These are phyloP conservation scores for Tolypocladium guangdongense DNA, from an alignment of 2,329 filamentous ascomycete species.

Conservation along the genomic window DNA sequence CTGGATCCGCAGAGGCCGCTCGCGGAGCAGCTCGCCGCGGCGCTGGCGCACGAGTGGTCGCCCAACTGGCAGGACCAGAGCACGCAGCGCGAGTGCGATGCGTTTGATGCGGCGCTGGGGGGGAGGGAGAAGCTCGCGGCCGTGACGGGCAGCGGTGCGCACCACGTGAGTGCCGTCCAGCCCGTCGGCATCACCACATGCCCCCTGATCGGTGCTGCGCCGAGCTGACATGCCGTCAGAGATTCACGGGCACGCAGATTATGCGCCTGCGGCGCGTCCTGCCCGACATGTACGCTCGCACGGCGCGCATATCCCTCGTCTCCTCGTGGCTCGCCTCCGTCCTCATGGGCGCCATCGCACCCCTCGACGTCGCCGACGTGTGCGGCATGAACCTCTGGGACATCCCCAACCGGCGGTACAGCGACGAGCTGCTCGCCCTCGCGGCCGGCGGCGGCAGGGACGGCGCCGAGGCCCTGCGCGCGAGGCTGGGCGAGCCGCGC, in stretches of 20 bases:
- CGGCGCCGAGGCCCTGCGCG: slow-evolving; percentile 50
- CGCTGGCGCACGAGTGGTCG: slow-evolving; percentile 75
- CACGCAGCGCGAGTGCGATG: slow-evolving; percentile 83
- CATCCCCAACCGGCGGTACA: slow-evolving; percentile 63
- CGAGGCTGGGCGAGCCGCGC: slow-evolving; percentile 71
- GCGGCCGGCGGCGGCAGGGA: slow-evolving; percentile 51
- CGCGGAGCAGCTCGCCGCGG: slow-evolving; percentile 59
- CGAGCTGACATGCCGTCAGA: slow-evolving; percentile 31
- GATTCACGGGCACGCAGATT: slow-evolving; percentile 97
- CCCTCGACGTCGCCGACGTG: slow-evolving; percentile 87
- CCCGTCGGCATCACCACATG: too few relatives aligned
- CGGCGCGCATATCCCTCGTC: slow-evolving; percentile 79
- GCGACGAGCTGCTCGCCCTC: slow-evolving; percentile 62
- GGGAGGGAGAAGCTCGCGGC: slow-evolving; percentile 58
- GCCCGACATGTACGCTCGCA: slow-evolving; percentile 70
- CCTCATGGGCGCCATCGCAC: slow-evolving; percentile 74
- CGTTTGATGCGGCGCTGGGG: slow-evolving; percentile 67
- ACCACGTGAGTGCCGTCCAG: slow-evolving; percentile 58
- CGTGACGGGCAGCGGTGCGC: slow-evolving; percentile 81
- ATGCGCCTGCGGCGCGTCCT: slow-evolving; percentile 73
- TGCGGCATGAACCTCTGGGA: slow-evolving; percentile 98
- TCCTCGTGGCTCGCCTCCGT: slow-evolving; percentile 91
- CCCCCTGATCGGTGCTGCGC: background rate
- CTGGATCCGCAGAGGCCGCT: slow-evolving; percentile 53
- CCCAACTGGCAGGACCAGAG: slow-evolving; percentile 98